A percentile compares a stretch with the other conserved stretches of the same genome.
These are phyloP conservation scores for Dioscorea alata DNA, from an alignment of 106 monocot species.

Conservation along the genomic window DNA sequence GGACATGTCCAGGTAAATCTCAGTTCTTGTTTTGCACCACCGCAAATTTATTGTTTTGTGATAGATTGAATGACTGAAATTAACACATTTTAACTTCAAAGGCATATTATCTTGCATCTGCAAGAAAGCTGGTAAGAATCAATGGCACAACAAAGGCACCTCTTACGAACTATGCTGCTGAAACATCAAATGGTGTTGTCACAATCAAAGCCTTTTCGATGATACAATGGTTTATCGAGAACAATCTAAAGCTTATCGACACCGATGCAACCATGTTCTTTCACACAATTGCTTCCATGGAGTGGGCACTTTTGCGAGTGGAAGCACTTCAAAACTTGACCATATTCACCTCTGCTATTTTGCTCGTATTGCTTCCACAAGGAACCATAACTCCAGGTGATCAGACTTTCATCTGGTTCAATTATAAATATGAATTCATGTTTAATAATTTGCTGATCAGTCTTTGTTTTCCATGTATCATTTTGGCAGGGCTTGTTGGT, in stretches of 20 bases:
- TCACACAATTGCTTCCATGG: conserved; percentile 55
- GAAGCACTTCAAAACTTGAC: conserved; percentile 60
- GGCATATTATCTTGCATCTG: conserved; percentile 68
- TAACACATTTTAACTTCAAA: conserved; percentile 10
- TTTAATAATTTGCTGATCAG: background rate
- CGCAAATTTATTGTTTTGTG: no score
- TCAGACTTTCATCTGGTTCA: no score
- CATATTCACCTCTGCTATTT: conserved; percentile 43
- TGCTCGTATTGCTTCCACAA: conserved; percentile 47
- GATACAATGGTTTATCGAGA: conserved; percentile 35
- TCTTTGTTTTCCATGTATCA: background rate
- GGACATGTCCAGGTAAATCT: conserved; percentile 44
- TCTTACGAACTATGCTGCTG: conserved; percentile 58
- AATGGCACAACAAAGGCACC: conserved; percentile 91
- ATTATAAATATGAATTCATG: background rate
- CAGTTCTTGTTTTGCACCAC: background rate
- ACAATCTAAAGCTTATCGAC: conserved; percentile 54
- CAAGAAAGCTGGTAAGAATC: conserved; percentile 75
- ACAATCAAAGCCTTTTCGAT: conserved; percentile 60
- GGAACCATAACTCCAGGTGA: conserved; percentile 50
- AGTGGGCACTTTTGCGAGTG: conserved; percentile 66
- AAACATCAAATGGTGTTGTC: conserved; percentile 52
- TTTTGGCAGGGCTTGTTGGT: conserved; percentile 54
- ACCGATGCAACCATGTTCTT: conserved; percentile 64
- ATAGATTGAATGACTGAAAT: background rate